Conservation (phyloP, 2,329 filamentous ascomycete genomes). For the Ceratocystis diversiconidia region DNA sequence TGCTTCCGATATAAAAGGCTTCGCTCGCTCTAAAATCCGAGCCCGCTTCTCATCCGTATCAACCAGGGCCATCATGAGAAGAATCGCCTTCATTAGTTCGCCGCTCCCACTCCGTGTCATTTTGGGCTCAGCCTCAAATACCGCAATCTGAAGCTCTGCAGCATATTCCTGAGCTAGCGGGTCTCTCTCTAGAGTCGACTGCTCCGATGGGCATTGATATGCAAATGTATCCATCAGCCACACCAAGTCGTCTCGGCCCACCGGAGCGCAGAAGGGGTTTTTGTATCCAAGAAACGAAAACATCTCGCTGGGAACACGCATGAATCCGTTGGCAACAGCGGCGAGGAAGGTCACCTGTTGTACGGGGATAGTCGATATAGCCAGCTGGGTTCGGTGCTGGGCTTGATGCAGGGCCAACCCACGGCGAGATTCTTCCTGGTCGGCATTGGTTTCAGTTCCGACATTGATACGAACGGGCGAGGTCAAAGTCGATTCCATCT, state of each 20-base stretch:
- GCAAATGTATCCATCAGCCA: slow-evolving; percentile 70
- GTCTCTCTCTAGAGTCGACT: slow-evolving; percentile 17
- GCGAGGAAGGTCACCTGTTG: not conserved
- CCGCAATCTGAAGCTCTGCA: slow-evolving; percentile 69
- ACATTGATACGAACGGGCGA: not conserved
- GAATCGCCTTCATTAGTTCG: slow-evolving; percentile 55
- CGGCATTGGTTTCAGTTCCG: not conserved
- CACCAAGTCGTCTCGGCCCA: slow-evolving; percentile 54
- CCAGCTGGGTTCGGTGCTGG: not conserved
- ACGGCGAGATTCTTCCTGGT: not conserved
- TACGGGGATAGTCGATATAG: not conserved
- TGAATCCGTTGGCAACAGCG: not conserved
- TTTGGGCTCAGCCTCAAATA: slow-evolving; percentile 60
- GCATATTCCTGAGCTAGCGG: slow-evolving; percentile 45
- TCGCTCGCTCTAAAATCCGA: slow-evolving; percentile 52
- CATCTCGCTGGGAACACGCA: slow-evolving; percentile 20
- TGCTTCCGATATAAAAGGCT: slow-evolving; percentile 66
- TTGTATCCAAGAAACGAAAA: slow-evolving; percentile 37
- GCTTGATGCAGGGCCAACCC: too few species aligned
- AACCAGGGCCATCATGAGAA: slow-evolving; percentile 52
- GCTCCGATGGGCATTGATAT: slow-evolving; percentile 50
- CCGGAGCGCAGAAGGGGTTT: slow-evolving; percentile 45
- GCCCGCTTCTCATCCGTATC: slow-evolving; percentile 42
- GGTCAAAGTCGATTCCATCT: not conserved
- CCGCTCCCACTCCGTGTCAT: slow-evolving; percentile 38